phyloP scores from a whole-genome alignment of 306 rosid species.

The Ormosia semicastrata region DNA sequence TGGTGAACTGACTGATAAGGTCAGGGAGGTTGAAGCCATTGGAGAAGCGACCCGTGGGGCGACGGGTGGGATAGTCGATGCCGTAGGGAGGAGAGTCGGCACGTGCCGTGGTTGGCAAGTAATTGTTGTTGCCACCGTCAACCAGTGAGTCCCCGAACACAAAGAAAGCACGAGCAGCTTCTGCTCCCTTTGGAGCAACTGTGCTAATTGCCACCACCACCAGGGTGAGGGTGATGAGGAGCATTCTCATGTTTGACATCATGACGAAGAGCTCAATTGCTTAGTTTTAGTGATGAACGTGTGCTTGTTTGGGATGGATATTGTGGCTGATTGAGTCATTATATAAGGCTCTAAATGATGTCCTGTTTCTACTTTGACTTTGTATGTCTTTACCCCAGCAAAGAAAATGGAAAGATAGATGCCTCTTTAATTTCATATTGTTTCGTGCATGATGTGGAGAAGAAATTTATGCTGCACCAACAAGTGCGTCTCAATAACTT shows the following conservation, averaged over 20 bases:
- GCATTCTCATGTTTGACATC: background rate
- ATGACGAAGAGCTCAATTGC: background rate
- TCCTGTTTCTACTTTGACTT: background rate
- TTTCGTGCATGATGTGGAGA: too few relatives aligned
- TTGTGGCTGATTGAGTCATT: background rate
- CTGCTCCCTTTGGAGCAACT: background rate
- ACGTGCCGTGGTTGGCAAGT: constrained; percentile 39
- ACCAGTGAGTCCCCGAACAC: constrained; percentile 53
- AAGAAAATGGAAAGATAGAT: too few relatives aligned
- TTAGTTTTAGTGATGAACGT: background rate
- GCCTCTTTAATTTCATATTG: too few relatives aligned
- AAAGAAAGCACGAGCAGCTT: constrained; percentile 43
- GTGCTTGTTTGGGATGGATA: background rate
- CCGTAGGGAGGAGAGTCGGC: constrained; percentile 51
- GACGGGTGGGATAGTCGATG: constrained; percentile 46
- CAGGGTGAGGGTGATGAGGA: background rate
- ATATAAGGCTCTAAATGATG: background rate
- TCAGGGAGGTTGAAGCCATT: constrained; percentile 53
- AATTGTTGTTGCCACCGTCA: constrained; percentile 51
- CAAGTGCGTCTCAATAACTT: too few relatives aligned
- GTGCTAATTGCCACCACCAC: background rate
- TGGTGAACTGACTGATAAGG: constrained; percentile 20
- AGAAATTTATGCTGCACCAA: too few relatives aligned
- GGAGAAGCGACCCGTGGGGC: constrained; percentile 57
- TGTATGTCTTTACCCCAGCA: too few relatives aligned